phyloP scores from a whole-genome alignment of 2,329 filamentous ascomycete species.

The Botrytis byssoidea region DNA sequence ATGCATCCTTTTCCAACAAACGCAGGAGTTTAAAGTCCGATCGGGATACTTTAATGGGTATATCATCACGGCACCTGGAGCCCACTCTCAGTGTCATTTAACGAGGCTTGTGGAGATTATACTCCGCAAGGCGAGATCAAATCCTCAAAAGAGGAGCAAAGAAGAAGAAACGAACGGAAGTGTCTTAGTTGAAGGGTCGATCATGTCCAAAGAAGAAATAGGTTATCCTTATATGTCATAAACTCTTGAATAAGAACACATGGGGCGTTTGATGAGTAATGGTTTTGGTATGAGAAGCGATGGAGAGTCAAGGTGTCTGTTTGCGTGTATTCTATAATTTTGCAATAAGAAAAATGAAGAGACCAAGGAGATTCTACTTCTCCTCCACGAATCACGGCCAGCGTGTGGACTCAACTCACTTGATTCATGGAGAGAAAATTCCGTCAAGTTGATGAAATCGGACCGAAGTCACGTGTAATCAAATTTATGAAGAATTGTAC shows the following conservation, averaged over 20 bases:
- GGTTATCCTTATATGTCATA: not conserved
- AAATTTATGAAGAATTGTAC: not conserved
- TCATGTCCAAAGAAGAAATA: constrained; percentile 8
- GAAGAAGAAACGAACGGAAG: not conserved
- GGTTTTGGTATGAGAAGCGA: not conserved
- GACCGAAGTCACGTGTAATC: not conserved
- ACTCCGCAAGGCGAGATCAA: not conserved
- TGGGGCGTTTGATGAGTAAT: not conserved
- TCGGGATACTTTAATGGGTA: not conserved
- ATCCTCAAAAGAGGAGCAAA: not conserved
- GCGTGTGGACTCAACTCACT: not conserved
- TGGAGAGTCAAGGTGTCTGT: not conserved
- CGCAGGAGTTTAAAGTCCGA: not conserved
- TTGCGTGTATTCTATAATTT: not conserved
- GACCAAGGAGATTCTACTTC: not conserved
- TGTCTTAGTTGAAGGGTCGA: constrained; percentile 8
- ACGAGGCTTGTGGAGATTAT: not conserved
- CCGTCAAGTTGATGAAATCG: not conserved
- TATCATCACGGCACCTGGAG: not conserved
- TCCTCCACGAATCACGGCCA: not conserved
- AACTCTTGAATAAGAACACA: not conserved
- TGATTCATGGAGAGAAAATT: not conserved
- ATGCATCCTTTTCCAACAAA: not conserved
- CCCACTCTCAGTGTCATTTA: not conserved
- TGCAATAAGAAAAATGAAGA: not conserved